phyloP scores from a whole-genome alignment of 306 rosid species.

The Dryas drummondii region DNA sequence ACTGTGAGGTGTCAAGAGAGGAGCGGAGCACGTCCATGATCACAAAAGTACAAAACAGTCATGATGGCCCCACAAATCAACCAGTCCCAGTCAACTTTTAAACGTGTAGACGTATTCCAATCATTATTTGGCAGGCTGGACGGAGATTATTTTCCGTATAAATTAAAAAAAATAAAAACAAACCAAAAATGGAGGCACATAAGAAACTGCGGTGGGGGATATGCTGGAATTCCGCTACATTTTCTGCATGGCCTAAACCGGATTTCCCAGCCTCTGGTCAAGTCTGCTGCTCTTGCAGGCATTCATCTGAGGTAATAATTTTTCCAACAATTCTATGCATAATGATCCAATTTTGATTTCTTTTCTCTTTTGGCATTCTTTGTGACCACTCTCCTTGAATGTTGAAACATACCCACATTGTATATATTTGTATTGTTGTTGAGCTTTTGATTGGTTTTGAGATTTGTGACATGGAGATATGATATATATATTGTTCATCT shows the following conservation, averaged over 20 bases:
- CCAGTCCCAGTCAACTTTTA: neutral
- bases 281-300: slow-evolving; percentile 26
- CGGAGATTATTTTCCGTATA: neutral
- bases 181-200: neutral
- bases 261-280: slow-evolving; percentile 34
- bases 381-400: neutral
- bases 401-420: slow-evolving; percentile 3
- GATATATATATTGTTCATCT: slow-evolving; percentile 31
- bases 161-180: neutral
- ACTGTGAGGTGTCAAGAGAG: neutral
- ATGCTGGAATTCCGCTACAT: slow-evolving; percentile 34
- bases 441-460: slow-evolving; percentile 9
- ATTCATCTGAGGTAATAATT: slow-evolving; percentile 34
- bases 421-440: neutral
- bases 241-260: slow-evolving; percentile 31
- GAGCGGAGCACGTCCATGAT: neutral
- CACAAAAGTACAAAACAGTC: neutral
- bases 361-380: slow-evolving; percentile 4
- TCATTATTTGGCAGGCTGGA: neutral
- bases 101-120: neutral
- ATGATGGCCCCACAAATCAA: neutral
- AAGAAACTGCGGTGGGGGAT: slow-evolving; percentile 21
- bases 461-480: slow-evolving; percentile 16
- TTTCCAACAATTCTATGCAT: neutral
- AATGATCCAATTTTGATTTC: slow-evolving; percentile 17